Evolutionary conservation across 108 stramenopile species (phyloP).

Genomic region (Heterococcus sp.): DNA sequence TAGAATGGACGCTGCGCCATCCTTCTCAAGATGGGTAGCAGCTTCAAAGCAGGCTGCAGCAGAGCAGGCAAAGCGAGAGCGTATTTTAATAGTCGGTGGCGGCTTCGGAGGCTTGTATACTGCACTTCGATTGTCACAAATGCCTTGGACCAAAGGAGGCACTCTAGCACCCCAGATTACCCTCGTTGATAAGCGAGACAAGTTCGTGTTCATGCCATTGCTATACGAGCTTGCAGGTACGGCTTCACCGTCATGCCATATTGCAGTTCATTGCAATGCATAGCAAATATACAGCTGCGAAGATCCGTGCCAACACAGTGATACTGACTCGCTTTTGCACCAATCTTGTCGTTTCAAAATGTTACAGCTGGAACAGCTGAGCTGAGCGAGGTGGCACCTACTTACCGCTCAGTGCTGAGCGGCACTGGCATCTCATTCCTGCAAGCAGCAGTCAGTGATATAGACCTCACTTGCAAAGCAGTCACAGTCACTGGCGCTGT

Average conservation of each 20-base stretch:
- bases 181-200: slow-evolving; percentile 70
- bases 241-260: background rate
- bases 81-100: slow-evolving; percentile 38
- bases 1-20: too few relatives aligned
- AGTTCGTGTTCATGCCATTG: slow-evolving; percentile 79
- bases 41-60: too few relatives aligned
- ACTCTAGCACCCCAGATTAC: slow-evolving; percentile 56
- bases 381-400: slow-evolving; percentile 47
- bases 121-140: slow-evolving; percentile 32
- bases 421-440: slow-evolving; percentile 44
- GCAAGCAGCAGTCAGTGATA: slow-evolving; percentile 20
- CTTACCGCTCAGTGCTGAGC: slow-evolving; percentile 33
- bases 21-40: too few relatives aligned
- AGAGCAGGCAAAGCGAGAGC: too few relatives aligned
- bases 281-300: too few relatives aligned
- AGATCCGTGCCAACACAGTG: too few relatives aligned
- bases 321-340: background rate
- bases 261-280: too few relatives aligned
- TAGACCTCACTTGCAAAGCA: slow-evolving; percentile 39
- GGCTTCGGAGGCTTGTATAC: slow-evolving; percentile 49
- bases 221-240: slow-evolving; percentile 73
- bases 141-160: slow-evolving; percentile 25
- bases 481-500: slow-evolving; percentile 13
- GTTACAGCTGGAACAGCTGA: slow-evolving; percentile 42
- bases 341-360: background rate